Percentiles rank a stretch among this genome's conserved stretches.
phyloP scores from a whole-genome alignment of 2,329 filamentous ascomycete species.

The Leptographium galeiforme region DNA sequence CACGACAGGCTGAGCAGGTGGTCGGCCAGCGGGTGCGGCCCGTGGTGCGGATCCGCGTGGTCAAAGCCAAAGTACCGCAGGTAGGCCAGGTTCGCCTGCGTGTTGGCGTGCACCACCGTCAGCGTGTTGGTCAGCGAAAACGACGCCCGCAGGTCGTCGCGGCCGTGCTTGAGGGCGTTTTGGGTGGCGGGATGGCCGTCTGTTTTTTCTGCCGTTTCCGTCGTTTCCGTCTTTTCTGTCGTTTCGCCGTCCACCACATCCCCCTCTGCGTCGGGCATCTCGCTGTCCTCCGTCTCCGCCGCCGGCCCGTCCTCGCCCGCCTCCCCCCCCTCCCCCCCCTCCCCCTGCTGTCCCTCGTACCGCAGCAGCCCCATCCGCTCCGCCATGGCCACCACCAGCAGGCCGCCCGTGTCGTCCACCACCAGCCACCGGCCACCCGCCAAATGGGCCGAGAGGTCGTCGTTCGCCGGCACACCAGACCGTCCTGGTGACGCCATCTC shows the following conservation, averaged over 20 bases:
- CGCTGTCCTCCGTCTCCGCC: background rate
- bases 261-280: background rate
- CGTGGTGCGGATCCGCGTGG: conserved; percentile 46
- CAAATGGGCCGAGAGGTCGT: background rate
- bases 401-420: conserved; percentile 74
- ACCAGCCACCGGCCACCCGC: conserved; percentile 53
- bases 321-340: background rate
- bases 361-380: conserved; percentile 80
- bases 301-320: background rate
- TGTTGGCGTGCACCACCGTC: conserved; percentile 68
- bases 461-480: no score
- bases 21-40: conserved; percentile 65
- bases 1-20: conserved; percentile 78
- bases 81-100: conserved; percentile 75
- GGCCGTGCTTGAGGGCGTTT: conserved; percentile 13
- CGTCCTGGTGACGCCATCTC: background rate
- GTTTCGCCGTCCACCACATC: background rate
- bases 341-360: conserved; percentile 18
- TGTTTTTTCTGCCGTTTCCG: background rate
- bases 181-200: background rate
- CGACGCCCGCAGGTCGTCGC: conserved; percentile 45
- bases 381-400: conserved; percentile 71
- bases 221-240: background rate
- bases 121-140: conserved; percentile 61
- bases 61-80: conserved; percentile 87